Conservation (phyloP, 768 basidiomycete species). For the Auricularia sp. region DNA sequence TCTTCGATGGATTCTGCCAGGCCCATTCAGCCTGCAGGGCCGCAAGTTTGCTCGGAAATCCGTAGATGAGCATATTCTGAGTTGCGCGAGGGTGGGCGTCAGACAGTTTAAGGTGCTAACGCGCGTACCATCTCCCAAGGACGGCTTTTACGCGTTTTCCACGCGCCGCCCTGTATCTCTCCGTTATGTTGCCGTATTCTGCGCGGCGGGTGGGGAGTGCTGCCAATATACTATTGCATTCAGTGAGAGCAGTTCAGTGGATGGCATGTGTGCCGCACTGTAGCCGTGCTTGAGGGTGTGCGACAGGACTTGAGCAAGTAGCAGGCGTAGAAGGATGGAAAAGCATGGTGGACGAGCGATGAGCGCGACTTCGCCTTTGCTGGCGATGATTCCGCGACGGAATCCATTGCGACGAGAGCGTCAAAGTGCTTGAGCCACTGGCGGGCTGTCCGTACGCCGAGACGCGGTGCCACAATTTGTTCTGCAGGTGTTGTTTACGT, state of each 20-base stretch:
- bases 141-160: conserved; percentile 46
- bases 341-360: conserved; percentile 28
- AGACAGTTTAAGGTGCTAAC: not conserved
- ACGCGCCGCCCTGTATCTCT: conserved; percentile 58
- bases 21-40: conserved; percentile 79
- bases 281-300: conserved; percentile 37
- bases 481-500: not conserved
- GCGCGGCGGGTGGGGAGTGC: conserved; percentile 55
- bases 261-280: not conserved
- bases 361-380: conserved; percentile 6
- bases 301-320: conserved; percentile 67
- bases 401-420: not conserved
- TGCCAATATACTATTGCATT: conserved; percentile 48
- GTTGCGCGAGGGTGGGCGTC: not conserved
- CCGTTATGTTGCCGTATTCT: conserved; percentile 77
- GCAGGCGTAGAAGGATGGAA: conserved; percentile 71
- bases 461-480: not conserved
- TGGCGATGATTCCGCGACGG: not conserved
- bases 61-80: conserved; percentile 65
- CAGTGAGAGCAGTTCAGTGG: not conserved
- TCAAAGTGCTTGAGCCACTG: conserved; percentile 2
- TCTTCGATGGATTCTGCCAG: conserved; percentile 70
- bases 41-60: conserved; percentile 68
- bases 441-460: not conserved
- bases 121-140: conserved; percentile 33